These are phyloP conservation scores for Hypomontagnella submonticulosa DNA, from an alignment of 495 filamentous ascomycete genomes.

Conservation along the genomic window DNA sequence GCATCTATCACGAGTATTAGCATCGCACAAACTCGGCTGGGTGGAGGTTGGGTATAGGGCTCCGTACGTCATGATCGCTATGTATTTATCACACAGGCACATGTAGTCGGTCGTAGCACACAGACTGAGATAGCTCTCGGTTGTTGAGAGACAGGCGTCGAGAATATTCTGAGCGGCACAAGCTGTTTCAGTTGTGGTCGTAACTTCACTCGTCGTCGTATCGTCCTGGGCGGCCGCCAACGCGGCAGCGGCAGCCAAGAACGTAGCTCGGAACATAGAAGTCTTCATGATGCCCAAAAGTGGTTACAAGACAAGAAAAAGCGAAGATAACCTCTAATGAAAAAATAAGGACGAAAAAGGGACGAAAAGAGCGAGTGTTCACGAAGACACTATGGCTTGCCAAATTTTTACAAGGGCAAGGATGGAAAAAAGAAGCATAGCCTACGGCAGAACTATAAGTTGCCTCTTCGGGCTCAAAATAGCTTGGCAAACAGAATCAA, in stretches of 20 bases:
- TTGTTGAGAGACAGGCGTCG: constrained; percentile 54
- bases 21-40: neutral
- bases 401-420: neutral
- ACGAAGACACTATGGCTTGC: constrained; percentile 4
- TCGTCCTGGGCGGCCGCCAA: constrained; percentile 11
- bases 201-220: constrained; percentile 3
- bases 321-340: neutral
- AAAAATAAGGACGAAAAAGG: neutral
- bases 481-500: constrained; percentile 7
- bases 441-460: constrained; percentile 21
- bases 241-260: constrained; percentile 47
- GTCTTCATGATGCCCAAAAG: constrained; percentile 51
- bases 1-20: constrained; percentile 48
- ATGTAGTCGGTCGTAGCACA: constrained; percentile 53
- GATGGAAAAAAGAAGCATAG: constrained; percentile 4
- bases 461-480: constrained; percentile 22
- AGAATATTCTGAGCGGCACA: constrained; percentile 59
- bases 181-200: constrained; percentile 40
- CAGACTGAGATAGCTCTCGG: constrained; percentile 51
- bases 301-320: neutral
- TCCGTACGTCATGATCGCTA: constrained; percentile 53
- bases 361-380: neutral
- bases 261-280: constrained; percentile 45
- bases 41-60: constrained; percentile 1
- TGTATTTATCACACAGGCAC: constrained; percentile 54